phyloP scores from a whole-genome alignment of 768 basidiomycete species.

The Pilatotrama ljubarskyi region DNA sequence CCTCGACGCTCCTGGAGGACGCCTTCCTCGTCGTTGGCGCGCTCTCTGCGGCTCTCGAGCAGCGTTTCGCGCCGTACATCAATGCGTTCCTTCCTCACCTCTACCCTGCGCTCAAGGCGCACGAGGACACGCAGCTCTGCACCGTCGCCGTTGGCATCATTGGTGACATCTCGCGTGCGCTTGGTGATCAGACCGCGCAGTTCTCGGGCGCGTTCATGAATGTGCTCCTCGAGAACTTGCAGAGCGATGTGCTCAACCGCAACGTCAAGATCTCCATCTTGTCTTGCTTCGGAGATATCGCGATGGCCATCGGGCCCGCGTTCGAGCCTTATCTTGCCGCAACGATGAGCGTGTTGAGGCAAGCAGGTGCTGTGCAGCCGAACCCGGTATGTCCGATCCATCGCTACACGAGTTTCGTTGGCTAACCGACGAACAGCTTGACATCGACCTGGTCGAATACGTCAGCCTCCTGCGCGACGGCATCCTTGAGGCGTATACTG shows the following conservation, averaged over 20 bases:
- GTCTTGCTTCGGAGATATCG: conserved; percentile 95
- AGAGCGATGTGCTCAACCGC: conserved; percentile 86
- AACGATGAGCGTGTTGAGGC: conserved; percentile 86
- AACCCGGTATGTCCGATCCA: conserved; percentile 64
- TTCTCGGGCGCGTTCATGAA: conserved; percentile 92
- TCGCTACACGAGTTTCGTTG: not conserved
- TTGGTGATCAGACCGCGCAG: conserved; percentile 79
- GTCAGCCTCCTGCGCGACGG: conserved; percentile 88
- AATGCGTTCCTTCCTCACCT: conserved; percentile 83
- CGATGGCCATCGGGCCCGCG: conserved; percentile 80
- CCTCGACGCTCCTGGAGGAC: conserved; percentile 93
- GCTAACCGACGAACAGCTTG: conserved; percentile 49
- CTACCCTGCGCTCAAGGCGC: conserved; percentile 83
- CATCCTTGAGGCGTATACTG: conserved; percentile 95
- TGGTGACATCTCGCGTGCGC: conserved; percentile 93
- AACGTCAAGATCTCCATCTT: conserved; percentile 97
- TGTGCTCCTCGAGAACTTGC: conserved; percentile 86
- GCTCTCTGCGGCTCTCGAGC: conserved; percentile 69
- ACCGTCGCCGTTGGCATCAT: conserved; percentile 95
- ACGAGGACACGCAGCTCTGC: conserved; percentile 95
- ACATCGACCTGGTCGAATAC: conserved; percentile 91
- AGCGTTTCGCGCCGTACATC: conserved; percentile 80
- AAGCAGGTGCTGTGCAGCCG: conserved; percentile 86
- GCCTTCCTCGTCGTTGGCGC: conserved; percentile 94
- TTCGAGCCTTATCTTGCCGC: conserved; percentile 91